phyloP scores from a whole-genome alignment of 2,329 filamentous ascomycete species.

The Epichloe scottii region DNA sequence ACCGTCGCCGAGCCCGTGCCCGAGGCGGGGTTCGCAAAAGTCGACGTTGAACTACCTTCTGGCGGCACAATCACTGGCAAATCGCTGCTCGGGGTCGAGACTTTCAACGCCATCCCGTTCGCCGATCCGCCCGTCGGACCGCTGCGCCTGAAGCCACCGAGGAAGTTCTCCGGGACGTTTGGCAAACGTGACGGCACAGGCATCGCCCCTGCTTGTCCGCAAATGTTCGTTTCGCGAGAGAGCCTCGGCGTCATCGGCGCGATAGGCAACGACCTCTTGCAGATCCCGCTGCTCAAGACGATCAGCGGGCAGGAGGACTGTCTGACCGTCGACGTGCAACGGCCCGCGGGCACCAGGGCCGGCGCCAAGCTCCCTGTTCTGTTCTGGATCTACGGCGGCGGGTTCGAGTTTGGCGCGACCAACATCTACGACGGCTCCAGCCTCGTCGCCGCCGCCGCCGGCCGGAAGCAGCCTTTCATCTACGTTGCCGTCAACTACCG shows the following conservation, averaged over 20 bases:
- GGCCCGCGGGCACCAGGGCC: slow-evolving; percentile 42
- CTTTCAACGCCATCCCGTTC: slow-evolving; percentile 64
- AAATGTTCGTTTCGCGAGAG: slow-evolving; percentile 49
- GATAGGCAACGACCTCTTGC: slow-evolving; percentile 36
- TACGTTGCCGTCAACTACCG: slow-evolving; percentile 3
- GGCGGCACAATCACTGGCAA: slow-evolving; percentile 46
- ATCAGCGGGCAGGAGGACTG: slow-evolving; percentile 51
- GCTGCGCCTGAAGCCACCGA: slow-evolving; percentile 57
- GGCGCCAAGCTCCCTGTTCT: slow-evolving; percentile 50
- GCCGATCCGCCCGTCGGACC: slow-evolving; percentile 55
- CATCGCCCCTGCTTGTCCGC: slow-evolving; percentile 52
- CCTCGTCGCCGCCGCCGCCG: slow-evolving; percentile 28
- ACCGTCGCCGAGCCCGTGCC: slow-evolving; percentile 10
- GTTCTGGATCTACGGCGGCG: slow-evolving; percentile 6
- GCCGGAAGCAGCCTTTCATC: slow-evolving; percentile 1
- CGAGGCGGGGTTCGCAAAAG: slow-evolving; percentile 29
- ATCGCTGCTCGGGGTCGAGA: slow-evolving; percentile 40
- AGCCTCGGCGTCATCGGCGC: slow-evolving; percentile 25
- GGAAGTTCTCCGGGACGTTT: slow-evolving; percentile 38
- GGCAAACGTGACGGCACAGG: slow-evolving; percentile 51
- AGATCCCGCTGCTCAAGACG: slow-evolving; percentile 44
- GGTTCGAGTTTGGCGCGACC: background rate
- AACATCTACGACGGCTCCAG: slow-evolving; percentile 1
- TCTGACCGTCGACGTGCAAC: slow-evolving; percentile 45
- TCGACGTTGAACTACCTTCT: slow-evolving; percentile 41